These are phyloP conservation scores for Fusarium luffae DNA, from an alignment of 2,329 filamentous ascomycete species.

Conservation along the genomic window DNA sequence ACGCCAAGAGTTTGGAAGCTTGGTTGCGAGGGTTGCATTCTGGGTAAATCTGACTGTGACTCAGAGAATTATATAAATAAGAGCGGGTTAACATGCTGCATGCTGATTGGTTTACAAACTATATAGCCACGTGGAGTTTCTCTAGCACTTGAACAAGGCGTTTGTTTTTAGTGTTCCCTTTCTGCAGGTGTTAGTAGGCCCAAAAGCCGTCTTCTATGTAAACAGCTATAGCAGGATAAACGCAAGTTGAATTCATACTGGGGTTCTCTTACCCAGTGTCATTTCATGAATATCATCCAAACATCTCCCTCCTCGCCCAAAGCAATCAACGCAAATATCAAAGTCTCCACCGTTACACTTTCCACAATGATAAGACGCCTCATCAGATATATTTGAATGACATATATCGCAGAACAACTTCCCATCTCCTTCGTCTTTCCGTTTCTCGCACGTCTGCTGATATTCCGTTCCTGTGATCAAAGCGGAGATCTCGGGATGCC, in stretches of 20 bases:
- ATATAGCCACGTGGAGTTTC: background rate
- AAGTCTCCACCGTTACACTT: background rate
- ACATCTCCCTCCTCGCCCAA: background rate
- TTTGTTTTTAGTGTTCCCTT: accelerated
- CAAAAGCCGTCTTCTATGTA: too few relatives aligned
- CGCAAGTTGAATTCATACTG: too few relatives aligned
- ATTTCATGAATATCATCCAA: background rate
- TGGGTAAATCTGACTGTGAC: background rate
- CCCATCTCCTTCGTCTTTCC: accelerated
- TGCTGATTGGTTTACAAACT: background rate
- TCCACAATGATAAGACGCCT: background rate
- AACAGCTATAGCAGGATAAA: too few relatives aligned
- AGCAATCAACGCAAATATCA: background rate
- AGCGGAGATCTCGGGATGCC: background rate
- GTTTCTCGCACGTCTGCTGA: accelerated
- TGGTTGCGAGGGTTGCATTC: background rate
- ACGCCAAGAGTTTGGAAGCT: background rate
- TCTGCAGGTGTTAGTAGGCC: too few relatives aligned
- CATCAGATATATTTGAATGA: accelerated
- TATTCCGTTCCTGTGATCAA: background rate
- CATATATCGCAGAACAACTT: background rate
- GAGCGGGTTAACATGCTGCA: background rate
- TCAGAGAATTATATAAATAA: background rate
- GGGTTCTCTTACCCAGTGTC: too few relatives aligned
- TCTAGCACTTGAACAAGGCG: accelerated